A percentile compares a stretch with the other conserved stretches of the same genome.
These are phyloP conservation scores for Huntiella savannae DNA, from an alignment of 2,329 filamentous ascomycete genomes.

Conservation along the genomic window DNA sequence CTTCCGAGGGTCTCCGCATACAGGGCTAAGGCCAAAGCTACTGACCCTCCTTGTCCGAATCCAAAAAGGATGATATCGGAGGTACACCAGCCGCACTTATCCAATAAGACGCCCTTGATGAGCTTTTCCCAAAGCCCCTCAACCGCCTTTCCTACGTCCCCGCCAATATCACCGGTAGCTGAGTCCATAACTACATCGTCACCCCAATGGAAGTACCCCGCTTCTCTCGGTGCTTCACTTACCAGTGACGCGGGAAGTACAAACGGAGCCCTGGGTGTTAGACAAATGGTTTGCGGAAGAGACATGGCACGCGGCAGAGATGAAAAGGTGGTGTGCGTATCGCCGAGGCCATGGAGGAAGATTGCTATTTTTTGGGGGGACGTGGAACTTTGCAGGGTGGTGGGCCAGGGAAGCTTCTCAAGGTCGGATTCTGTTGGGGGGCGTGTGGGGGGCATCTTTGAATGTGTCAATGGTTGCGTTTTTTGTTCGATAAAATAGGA, in stretches of 20 bases:
- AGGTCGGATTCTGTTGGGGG: constrained; percentile 34
- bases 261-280: constrained; percentile 52
- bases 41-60: constrained; percentile 47
- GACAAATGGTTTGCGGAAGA: constrained; percentile 58
- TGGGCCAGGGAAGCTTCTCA: constrained; percentile 23
- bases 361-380: constrained; percentile 51
- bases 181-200: constrained; percentile 41
- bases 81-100: constrained; percentile 37
- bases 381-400: constrained; percentile 29
- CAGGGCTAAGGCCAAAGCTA: constrained; percentile 35
- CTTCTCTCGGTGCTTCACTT: constrained; percentile 12
- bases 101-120: constrained; percentile 31
- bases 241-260: constrained; percentile 49
- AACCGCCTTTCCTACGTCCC: constrained; percentile 38
- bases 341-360: constrained; percentile 71
- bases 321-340: constrained; percentile 50
- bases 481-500: too few relatives aligned
- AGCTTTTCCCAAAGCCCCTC: constrained; percentile 28
- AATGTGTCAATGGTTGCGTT: too few relatives aligned
- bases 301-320: constrained; percentile 47
- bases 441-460: constrained; percentile 18
- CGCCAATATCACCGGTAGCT: constrained; percentile 33
- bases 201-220: constrained; percentile 41
- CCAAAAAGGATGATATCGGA: constrained; percentile 45
- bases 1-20: constrained; percentile 15